Evolutionary conservation across 257 asterid species (phyloP), one percentile per base, ranked within the genome.

Genomic region (Solanum ossicruentum): DNA sequence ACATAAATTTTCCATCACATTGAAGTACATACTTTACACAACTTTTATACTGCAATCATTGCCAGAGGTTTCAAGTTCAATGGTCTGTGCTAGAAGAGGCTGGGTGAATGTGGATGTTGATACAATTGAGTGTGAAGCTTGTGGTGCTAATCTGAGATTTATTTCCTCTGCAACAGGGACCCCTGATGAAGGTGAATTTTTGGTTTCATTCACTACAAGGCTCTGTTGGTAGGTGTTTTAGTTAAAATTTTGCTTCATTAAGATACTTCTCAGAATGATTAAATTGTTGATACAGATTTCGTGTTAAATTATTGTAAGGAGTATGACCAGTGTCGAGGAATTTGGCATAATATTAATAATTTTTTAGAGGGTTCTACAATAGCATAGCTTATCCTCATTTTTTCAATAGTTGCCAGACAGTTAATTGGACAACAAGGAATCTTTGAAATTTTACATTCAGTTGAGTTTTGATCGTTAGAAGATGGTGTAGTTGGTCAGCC

Each of bases 61-160:
- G 57, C 80, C 80, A 81, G 91, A 97, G 99, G 98, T 95, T 88
- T 97, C 96, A 85, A 91, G 95, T 87, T 94, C 98, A 47, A 87
- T 94, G 90, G 93, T 97, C 39, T 97, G 99, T 88, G 99, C 99
- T 87, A 90, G 98, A 89, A 97, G 96, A 91, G 99, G 99, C 88
- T 97, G 99, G 99, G 97, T 94, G 83, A 97, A 95, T 89, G 94
- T 92, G 87, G 94, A 87, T 88, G 93, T 87, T 90, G 98, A 97
- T 91, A 90, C 85, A 87, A 90, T 97, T 90, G 97, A 92, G 87
- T 97, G 99, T 84, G 99, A 95, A 94, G 92, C 99, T 75, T 97
- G 99, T 89, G 94, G 98, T 83, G 94, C 94, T 86, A 87, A 67
- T 85, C 85, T 97, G 93, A 90, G 91, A 88, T 95, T 92, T 86